Evolutionary conservation across 2,329 filamentous ascomycete genomes (phyloP), one percentile per base, ranked within the genome.

Genomic region (Graphiopsis chlorocephala): DNA sequence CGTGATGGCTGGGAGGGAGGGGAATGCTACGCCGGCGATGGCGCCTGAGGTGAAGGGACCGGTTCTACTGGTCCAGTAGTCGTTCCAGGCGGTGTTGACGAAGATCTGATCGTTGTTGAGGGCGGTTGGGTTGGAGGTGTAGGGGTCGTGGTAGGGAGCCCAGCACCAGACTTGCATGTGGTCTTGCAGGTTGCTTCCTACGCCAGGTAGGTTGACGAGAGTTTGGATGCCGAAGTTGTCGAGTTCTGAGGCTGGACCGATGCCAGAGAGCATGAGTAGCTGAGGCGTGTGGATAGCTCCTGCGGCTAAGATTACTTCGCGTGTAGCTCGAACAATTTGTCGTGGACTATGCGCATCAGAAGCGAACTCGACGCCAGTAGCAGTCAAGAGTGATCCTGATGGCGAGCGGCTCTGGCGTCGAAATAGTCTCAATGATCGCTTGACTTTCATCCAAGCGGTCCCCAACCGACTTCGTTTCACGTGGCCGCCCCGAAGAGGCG

Each of bases 181-280:
- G 70, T 90, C 87, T 64, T 87, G 79, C 0, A 90, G 78, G 73
- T 90, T 87, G 67, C 82, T 83, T 1, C 88, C 88, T 2, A 90
- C 87, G 38, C 88, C 85, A 1, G 84, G 82, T 0, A 86, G 83
- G 66, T 89, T 80, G 4, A 83, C 78, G 17, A 87, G 68, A 1
- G 84, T 75, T 1, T 79, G 72, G 66, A 90, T 88, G 17, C 78
- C 74, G 5, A 67, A 59, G 3, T 26, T 17, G 20, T 79, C 67
- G 2, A 90, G 79, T 67, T 86, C 81, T 0, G 76, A 70, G 8
- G 76, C 71, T 0, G 86, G 86, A 0, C 88, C 87, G 26, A 90
- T 81, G 17, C 88, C 88, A n/a, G 73, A 75, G 10, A 75, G 66
- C 68, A 72, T 70, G n/a, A 75, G 69, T 1, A 75, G 42, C 47